phyloP scores from a whole-genome alignment of 2,329 filamentous ascomycete genomes.

The Fusarium sp. region DNA sequence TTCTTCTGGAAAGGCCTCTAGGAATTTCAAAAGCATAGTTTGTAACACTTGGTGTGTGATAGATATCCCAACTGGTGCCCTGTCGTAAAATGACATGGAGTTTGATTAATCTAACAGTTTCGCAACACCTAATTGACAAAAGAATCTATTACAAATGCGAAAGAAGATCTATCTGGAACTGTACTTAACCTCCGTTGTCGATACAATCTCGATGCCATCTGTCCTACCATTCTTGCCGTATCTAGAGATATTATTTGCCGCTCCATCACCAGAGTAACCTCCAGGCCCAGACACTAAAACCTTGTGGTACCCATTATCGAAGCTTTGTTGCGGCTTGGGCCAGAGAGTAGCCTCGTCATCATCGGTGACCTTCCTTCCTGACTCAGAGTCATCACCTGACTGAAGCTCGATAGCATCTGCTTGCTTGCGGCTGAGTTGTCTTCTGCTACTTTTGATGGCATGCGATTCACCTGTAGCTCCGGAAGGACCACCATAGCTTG shows the following conservation, averaged over 20 bases:
- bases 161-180: constrained; percentile 20
- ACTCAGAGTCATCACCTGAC: constrained; percentile 41
- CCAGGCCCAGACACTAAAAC: constrained; percentile 26
- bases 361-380: constrained; percentile 24
- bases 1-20: constrained; percentile 37
- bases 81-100: too few relatives aligned
- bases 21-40: neutral
- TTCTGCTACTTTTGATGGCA: constrained; percentile 23
- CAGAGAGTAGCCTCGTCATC: constrained; percentile 42
- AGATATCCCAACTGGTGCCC: neutral
- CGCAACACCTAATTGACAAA: neutral
- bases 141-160: neutral
- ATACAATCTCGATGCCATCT: constrained; percentile 36
- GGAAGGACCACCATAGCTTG: constrained; percentile 20
- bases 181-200: constrained; percentile 33
- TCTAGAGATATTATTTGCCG: neutral
- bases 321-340: constrained; percentile 18
- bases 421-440: constrained; percentile 39
- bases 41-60: neutral
- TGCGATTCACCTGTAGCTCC: constrained; percentile 22
- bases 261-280: neutral
- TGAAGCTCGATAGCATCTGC: constrained; percentile 42
- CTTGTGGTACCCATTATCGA: constrained; percentile 10
- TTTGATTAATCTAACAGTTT: neutral
- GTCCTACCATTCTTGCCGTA: neutral